phyloP scores from a whole-genome alignment of 2,329 filamentous ascomycete species.

The Colletotrichum sp. region DNA sequence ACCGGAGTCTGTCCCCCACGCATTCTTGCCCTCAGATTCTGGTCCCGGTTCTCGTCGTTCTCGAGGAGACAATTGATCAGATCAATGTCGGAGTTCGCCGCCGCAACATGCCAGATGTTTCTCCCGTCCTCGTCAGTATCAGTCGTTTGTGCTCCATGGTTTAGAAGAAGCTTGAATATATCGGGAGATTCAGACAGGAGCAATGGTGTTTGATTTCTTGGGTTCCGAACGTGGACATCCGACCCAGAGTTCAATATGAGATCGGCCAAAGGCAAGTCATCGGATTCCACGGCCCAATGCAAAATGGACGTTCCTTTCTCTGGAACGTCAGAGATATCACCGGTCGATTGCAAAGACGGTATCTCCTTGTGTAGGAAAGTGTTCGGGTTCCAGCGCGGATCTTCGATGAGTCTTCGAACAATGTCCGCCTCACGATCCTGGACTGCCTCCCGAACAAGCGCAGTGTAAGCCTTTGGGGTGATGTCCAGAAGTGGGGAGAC shows the following conservation, averaged over 20 bases:
- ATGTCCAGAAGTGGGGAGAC: not conserved
- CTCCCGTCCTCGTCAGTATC: conserved; percentile 32
- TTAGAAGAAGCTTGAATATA: conserved; percentile 29
- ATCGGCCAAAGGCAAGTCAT: conserved; percentile 27
- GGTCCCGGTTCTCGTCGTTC: conserved; percentile 29
- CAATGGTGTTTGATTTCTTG: conserved; percentile 35
- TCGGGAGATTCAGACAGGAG: conserved; percentile 32
- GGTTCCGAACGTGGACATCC: conserved; percentile 30
- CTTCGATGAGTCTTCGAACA: conserved; percentile 5
- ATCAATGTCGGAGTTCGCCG: conserved; percentile 32
- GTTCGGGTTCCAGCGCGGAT: conserved; percentile 18
- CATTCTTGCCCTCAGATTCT: conserved; percentile 28
- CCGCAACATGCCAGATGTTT: conserved; percentile 42
- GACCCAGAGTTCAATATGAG: conserved; percentile 29
- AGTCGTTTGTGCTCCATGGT: conserved; percentile 28
- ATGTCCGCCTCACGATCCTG: not conserved
- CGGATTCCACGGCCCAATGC: conserved; percentile 2
- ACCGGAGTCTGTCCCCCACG: conserved; percentile 31
- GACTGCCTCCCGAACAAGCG: not conserved
- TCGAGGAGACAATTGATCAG: conserved; percentile 33
- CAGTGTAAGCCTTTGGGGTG: not conserved
- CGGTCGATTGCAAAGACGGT: not conserved
- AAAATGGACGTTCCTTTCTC: not conserved
- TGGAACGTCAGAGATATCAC: not conserved
- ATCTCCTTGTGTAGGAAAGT: not conserved